Conservation (phyloP, 1,139 yeast species). For the Nakaseomyces nivariensis region DNA sequence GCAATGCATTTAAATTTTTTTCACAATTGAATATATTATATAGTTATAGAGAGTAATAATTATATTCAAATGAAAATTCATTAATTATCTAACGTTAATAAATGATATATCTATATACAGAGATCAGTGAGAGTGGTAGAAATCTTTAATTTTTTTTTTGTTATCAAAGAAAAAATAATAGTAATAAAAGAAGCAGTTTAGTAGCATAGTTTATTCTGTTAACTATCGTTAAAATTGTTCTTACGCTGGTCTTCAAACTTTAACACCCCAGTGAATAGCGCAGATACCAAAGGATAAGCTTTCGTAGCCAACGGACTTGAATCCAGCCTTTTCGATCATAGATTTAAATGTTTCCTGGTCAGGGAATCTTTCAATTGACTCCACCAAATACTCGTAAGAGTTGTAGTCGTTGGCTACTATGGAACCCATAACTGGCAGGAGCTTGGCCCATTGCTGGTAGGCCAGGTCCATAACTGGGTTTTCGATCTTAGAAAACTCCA, state of each 20-base stretch:
- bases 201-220: too few relatives aligned
- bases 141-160: too few relatives aligned
- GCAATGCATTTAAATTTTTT: not conserved
- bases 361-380: conserved; percentile 86
- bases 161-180: too few relatives aligned
- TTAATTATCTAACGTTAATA: not conserved
- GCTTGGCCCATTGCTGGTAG: conserved; percentile 81
- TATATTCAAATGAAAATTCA: not conserved
- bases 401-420: conserved; percentile 90
- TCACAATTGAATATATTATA: not conserved
- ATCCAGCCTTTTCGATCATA: conserved; percentile 94
- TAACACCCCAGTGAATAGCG: conserved; percentile 91
- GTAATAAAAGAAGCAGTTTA: too few relatives aligned
- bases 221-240: too few relatives aligned
- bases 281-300: conserved; percentile 95
- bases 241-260: conserved; percentile 35
- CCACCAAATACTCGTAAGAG: conserved; percentile 90
- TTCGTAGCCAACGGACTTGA: conserved; percentile 88
- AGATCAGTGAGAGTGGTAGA: not conserved
- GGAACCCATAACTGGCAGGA: conserved; percentile 92
- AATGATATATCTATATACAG: not conserved
- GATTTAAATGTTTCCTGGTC: conserved; percentile 79
- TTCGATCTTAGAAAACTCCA: conserved; percentile 88
- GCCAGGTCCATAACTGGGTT: conserved; percentile 63
- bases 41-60: not conserved